Evolutionary conservation across 352 stramenopile genomes (phyloP), one percentile per base, ranked within the genome.

Genomic region (Pythium apleroticum): DNA sequence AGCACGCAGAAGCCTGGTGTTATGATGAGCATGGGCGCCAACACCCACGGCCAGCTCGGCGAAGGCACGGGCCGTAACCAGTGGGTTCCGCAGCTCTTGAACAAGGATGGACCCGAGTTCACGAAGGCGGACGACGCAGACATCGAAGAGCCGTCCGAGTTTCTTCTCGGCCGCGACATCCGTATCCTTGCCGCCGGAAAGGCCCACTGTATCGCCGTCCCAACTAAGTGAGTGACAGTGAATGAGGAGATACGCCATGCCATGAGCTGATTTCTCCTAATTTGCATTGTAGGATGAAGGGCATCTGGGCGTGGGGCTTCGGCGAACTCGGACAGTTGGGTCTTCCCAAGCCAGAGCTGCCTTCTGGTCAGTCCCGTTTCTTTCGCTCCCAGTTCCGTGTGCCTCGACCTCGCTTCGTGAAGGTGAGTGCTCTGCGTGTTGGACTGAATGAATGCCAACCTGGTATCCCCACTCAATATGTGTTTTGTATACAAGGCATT

Each of bases 11-110:
- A 80, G 25, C 85, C 81, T 22, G 85, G 85, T 27, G 85, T 93
- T 15, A 85, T 90, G 56, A 91, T 93, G 82, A 84, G 76, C 41
- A 90, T 93, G 82, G 85, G 85, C 4, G 84, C 73, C 27, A 93
- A 93, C 63, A 75, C 68, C 3, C 78, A 93, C 50, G 82, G 73
- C 0, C 85, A 93, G 52, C 63, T 93, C 0, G 85, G 73, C 7
- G 85, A 93, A 64, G 82, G 71, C 24, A 81, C 76, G 0, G 73
- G 73, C n/a, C 89, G 88, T 57, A 91, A 93, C 66, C 85, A 93
- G 61, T 93, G 85, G 85, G 81, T 93, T 11, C 85, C 85, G 0
- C 85, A 91, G 61, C 69, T 87, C 3, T 63, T 93, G 12, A 93
- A 93, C 66, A 90, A 89, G 50, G 77, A 91, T 25, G 78, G 75